Conservation (phyloP, 1,284 basidiomycete species). For the Tilletia setariae region DNA sequence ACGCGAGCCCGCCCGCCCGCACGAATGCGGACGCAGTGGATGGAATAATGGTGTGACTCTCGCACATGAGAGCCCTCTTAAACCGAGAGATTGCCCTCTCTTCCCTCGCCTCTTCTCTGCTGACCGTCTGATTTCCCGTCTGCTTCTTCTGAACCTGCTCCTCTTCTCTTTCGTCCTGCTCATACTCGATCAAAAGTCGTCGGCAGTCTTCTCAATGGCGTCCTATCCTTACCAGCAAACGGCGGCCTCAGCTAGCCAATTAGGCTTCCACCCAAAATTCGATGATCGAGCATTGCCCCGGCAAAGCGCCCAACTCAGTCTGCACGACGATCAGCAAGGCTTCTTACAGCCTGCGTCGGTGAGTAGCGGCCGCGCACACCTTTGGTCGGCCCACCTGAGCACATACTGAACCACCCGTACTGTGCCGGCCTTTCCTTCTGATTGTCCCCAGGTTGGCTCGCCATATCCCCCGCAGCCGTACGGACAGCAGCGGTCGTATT, state of each 20-base stretch:
- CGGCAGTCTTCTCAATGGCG: too few species aligned
- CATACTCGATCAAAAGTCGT: neutral
- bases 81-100: too few species aligned
- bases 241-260: neutral
- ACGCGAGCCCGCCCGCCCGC: too few species aligned
- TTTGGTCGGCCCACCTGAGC: too few species aligned
- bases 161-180: neutral
- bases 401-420: too few species aligned
- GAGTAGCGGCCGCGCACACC: neutral
- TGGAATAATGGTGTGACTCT: too few species aligned
- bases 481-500: neutral
- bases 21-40: too few species aligned
- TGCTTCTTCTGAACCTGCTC: neutral
- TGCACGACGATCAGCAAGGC: neutral
- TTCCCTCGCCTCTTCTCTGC: neutral
- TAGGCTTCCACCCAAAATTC: neutral
- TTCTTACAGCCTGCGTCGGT: neutral
- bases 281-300: neutral
- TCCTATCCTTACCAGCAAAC: conserved; percentile 6
- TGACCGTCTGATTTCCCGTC: neutral
- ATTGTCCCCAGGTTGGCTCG: too few species aligned
- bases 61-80: too few species aligned
- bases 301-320: neutral
- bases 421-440: too few species aligned
- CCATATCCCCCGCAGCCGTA: too few species aligned